Percentiles rank a stretch among this genome's conserved stretches.
Evolutionary conservation across 805 yeast genomes (phyloP).

Genomic region (Torulaspora quercuum): DNA sequence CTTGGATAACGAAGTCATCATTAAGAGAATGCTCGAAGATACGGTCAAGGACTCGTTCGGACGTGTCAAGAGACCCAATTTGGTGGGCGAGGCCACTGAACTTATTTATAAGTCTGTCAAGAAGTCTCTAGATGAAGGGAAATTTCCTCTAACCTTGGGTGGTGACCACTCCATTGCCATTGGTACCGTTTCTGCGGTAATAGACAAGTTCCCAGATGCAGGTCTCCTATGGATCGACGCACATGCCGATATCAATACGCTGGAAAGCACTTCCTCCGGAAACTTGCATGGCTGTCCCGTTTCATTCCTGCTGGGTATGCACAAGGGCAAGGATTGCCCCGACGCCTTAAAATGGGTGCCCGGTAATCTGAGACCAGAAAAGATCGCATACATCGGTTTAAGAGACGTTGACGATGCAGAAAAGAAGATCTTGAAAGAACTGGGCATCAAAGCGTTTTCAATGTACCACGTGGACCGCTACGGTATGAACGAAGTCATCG

Average conservation of each 20-base stretch:
- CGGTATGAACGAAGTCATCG: constrained; percentile 88
- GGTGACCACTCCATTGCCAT: constrained; percentile 97
- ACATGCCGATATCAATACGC: constrained; percentile 94
- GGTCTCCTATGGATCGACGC: constrained; percentile 96
- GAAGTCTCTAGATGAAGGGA: constrained; percentile 45
- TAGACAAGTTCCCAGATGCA: constrained; percentile 76
- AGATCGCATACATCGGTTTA: constrained; percentile 88
- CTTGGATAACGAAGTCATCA: constrained; percentile 47
- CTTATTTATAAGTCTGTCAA: constrained; percentile 59
- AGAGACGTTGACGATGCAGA: constrained; percentile 92
- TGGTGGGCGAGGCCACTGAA: constrained; percentile 72
- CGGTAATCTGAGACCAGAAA: constrained; percentile 56
- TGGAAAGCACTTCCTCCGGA: constrained; percentile 77
- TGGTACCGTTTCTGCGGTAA: constrained; percentile 84
- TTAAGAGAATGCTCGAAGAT: constrained; percentile 40
- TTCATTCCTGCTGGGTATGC: constrained; percentile 82
- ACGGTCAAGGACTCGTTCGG: constrained; percentile 50
- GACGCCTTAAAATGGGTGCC: constrained; percentile 81
- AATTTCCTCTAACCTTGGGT: constrained; percentile 81
- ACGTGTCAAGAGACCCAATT: constrained; percentile 64
- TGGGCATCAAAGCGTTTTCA: constrained; percentile 77
- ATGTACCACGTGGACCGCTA: constrained; percentile 95
- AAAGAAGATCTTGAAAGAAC: constrained; percentile 63
- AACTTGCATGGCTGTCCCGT: constrained; percentile 97
- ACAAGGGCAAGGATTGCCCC: constrained; percentile 56